Percentiles rank a stretch among this genome's conserved stretches.
Evolutionary conservation across 2,329 filamentous ascomycete genomes (phyloP).

Genomic region (Microcyclosporella mali): DNA sequence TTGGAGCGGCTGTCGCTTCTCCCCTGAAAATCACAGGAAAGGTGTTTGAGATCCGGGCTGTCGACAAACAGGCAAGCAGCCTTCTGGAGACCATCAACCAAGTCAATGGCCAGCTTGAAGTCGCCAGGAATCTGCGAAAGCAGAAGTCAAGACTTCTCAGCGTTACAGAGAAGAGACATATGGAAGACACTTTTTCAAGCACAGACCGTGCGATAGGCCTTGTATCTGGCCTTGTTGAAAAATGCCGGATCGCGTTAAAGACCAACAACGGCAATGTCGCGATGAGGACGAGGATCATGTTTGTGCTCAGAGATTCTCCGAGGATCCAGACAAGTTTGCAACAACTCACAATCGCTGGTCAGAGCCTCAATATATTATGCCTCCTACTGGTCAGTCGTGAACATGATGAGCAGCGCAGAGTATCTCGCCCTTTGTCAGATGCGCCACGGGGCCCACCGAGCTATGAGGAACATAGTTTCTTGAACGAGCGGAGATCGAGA

Average conservation of each 20-base stretch:
- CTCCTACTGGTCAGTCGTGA: too few species aligned
- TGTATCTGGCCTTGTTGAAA: background rate
- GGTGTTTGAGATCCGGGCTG: slow-evolving; percentile 1
- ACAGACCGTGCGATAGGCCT: background rate
- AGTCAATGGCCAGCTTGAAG: slow-evolving; percentile 10
- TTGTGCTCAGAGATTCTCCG: background rate
- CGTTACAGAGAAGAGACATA: background rate
- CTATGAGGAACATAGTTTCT: too few species aligned
- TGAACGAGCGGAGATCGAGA: too few species aligned
- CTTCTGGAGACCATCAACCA: slow-evolving; percentile 13
- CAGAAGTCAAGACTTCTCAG: slow-evolving; percentile 10
- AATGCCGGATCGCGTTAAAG: background rate
- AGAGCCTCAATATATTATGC: background rate
- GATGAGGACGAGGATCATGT: background rate
- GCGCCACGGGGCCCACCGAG: too few species aligned
- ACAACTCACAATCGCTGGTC: background rate
- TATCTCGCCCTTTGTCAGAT: too few species aligned
- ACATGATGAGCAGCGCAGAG: too few species aligned
- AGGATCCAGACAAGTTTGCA: background rate
- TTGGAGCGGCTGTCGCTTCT: background rate
- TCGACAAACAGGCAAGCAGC: slow-evolving; percentile 11
- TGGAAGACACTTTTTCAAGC: background rate
- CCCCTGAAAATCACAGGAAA: background rate
- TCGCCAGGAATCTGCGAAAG: slow-evolving; percentile 7
- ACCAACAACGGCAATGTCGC: background rate